Conservation (phyloP, 257 asterid species). For the Leptodermis oblonga region DNA sequence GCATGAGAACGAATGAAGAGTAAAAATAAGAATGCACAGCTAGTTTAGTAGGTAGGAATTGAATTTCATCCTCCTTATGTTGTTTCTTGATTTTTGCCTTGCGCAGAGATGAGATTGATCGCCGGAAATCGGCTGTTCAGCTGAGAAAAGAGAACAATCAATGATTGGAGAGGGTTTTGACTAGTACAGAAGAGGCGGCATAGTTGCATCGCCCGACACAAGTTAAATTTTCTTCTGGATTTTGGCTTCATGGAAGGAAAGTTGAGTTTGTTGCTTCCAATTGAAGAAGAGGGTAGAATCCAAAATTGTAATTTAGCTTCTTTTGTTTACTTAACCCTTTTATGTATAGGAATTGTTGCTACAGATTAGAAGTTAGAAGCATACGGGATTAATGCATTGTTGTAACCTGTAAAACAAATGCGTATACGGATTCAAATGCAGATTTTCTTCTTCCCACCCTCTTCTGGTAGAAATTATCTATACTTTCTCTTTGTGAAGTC, state of each 20-base stretch:
- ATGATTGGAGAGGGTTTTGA: constrained; percentile 6
- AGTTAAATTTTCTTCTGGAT: background rate
- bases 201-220: background rate
- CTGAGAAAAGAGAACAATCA: constrained; percentile 24
- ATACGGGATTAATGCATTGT: background rate
- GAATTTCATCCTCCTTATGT: background rate
- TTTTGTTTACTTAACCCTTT: background rate
- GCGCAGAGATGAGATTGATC: constrained; percentile 31
- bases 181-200: background rate
- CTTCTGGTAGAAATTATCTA: background rate
- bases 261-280: background rate
- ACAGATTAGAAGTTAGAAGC: constrained; percentile 1
- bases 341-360: constrained; percentile 7
- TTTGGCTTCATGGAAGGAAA: constrained; percentile 1
- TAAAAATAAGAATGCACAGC: background rate
- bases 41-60: background rate
- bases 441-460: background rate
- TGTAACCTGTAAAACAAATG: background rate
- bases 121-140: constrained; percentile 11
- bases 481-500: background rate
- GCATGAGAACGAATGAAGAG: no score
- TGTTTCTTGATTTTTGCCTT: constrained; percentile 9
- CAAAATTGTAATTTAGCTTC: constrained; percentile 6
- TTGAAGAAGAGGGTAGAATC: background rate
- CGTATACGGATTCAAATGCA: background rate